Evolutionary conservation across 108 stramenopile species (phyloP), one percentile per base, ranked within the genome.

Genomic region (Nitzschia sp.): DNA sequence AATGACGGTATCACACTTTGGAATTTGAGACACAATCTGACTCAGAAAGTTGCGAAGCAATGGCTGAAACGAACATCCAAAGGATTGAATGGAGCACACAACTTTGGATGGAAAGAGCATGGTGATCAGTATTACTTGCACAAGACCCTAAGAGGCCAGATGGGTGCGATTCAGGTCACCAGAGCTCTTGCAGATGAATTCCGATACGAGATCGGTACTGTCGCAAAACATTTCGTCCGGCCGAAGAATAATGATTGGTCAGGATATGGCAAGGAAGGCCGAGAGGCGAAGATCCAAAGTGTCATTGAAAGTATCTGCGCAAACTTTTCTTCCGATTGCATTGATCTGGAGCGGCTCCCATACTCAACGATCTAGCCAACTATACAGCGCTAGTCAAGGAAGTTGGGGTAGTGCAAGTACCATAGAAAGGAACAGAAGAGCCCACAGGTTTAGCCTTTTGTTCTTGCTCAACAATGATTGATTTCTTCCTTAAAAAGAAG

Each of bases 111-210:
- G 47, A 32, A 13, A 30, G 48, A 52, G 4, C 53, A 68, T 26
- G 54, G 54, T 3, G 66, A 68, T 56, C 66, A 68, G 28, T 29
- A 27, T 19, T 57, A 55, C 21, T 36, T 68, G 28, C 66, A 68
- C 41, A 22, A 27, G 28, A 23, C 26, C 6, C 31, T 68, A 28
- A 30, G 36, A 19, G 33, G 41, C 22, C 1, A 28, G 28, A 1
- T 5, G 11, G 8, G 6, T 29, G 50, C 58, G 9, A 27, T 58
- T 22, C 11, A 4, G 5, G 52, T 19, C 28, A 35, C 33, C 11
- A 29, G 35, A n/a, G 66, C 54, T 19, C 23, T 68, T 29, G 36
- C 22, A 5, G 27, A 36, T 29, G 66, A 55, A 38, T 68, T 68
- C 29, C 36, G 28, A 5, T 55, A 56, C 34, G 36, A 28, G 13